Conservation (phyloP, 2,329 filamentous ascomycete species). For the Aspergillus fumigatiaffinis region DNA sequence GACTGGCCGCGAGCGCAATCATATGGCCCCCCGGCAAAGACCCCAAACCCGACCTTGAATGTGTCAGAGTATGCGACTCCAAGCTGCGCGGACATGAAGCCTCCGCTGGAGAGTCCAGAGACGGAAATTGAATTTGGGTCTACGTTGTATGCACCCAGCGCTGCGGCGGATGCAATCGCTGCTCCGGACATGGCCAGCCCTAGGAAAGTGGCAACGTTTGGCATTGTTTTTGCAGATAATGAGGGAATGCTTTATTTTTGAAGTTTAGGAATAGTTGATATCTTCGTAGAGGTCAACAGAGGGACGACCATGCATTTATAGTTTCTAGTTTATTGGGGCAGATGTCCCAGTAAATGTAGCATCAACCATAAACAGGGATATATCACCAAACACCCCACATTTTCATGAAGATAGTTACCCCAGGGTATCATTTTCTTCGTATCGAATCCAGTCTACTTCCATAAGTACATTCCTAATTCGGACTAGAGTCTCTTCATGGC, state of each 20-base stretch:
- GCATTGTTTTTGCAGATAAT: not conserved
- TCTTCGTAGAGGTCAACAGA: not conserved
- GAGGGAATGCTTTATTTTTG: no score
- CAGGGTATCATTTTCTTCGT: not conserved
- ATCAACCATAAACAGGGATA: not conserved
- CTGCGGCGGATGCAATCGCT: not conserved
- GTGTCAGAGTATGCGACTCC: conserved; percentile 14
- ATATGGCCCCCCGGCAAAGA: conserved; percentile 15
- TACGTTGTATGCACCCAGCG: conserved; percentile 11
- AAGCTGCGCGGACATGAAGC: conserved; percentile 14
- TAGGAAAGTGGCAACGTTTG: not conserved
- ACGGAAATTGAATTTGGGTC: conserved; percentile 10
- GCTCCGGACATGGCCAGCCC: not conserved
- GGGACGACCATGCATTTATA: not conserved
- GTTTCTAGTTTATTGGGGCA: not conserved
- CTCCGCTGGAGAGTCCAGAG: conserved; percentile 16
- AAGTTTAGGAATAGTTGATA: not conserved
- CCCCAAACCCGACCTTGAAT: conserved; percentile 14
- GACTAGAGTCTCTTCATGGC: not conserved
- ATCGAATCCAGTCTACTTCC: not conserved
- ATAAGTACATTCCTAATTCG: not conserved
- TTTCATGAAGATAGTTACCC: not conserved
- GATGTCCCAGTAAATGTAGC: not conserved
- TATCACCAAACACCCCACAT: not conserved
- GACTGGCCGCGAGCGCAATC: conserved; percentile 12